Base-by-base conservation (phyloP, 2,329 filamentous ascomycete species). In the Emericellopsis atlantica region DNA sequence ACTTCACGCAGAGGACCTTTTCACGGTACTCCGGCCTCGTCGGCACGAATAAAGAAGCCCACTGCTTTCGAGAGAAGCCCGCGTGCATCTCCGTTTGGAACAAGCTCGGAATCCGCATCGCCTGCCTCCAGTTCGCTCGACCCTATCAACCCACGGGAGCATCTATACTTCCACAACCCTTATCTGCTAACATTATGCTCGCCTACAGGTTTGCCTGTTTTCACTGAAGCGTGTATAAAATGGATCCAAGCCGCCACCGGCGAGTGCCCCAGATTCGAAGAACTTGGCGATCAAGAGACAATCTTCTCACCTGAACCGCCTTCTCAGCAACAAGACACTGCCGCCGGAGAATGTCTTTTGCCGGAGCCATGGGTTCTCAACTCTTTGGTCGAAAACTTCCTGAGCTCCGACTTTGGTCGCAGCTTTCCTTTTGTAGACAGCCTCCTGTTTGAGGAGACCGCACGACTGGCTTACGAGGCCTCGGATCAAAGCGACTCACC, bases 351-450 rank as follows among this genome's bases (percentile, higher is more conserved):
- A 18, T 22, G 16, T 12, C 18, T n/a, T 6, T 29, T 41, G 10
- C 40, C 40, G 11, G 34, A 41, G 10, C 35, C 18, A 7, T 32
- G 34, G 35, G 15, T 45, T 4, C 45, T 59, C 8, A 42, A 48
- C 10, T 38, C 36, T 16, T 49, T 36, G 32, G 21, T 49, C 9
- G 34, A 37, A 2, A 33, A 40, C 0, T 52, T 44, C 33, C 40
- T 39, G 8, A 22, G 43, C 0, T 56, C 52, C 1, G 45, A 59
- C 4, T 51, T 67, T 46, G 56, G 55, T 18, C 53, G 57, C 1
- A 50, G 65, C 1, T 69, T 71, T 39, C 68, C 68, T 1, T 37
- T 66, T 6, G 44, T 70, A 10, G 66, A 71, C 41, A 39, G 45
- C 2, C 51, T 56, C 0, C 46, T 69, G 2, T 71, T 71, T 44